Conservation (phyloP, 1,284 basidiomycete species). For the Heterobasidion irregulare region DNA sequence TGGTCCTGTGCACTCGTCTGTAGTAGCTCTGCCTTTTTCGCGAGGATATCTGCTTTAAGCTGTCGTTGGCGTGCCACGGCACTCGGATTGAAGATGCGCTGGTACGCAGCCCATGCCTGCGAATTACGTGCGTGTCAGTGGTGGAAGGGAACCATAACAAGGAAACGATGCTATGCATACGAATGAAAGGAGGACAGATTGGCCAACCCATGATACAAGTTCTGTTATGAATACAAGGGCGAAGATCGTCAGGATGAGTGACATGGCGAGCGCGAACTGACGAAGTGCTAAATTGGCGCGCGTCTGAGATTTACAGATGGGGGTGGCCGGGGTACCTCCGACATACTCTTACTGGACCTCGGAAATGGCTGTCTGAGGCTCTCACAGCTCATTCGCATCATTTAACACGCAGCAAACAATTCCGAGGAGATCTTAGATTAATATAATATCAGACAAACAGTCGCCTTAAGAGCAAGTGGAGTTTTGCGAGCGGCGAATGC, state of each 20-base stretch:
- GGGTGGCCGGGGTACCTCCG: background rate
- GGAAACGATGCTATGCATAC: conserved; percentile 36
- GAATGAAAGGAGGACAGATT: conserved; percentile 70
- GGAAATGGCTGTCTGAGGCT: too few relatives aligned
- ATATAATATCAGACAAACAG: too few relatives aligned
- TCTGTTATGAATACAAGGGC: conserved; percentile 74
- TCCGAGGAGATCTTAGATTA: too few relatives aligned
- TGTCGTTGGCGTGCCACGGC: conserved; percentile 48
- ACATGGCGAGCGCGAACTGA: conserved; percentile 36
- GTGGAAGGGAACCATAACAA: background rate
- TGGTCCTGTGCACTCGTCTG: conserved; percentile 95
- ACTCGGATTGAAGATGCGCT: conserved; percentile 52
- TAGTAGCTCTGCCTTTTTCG: conserved; percentile 78
- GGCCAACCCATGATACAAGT: conserved; percentile 81
- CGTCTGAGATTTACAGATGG: background rate
- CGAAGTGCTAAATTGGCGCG: background rate
- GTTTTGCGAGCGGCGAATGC: too few relatives aligned
- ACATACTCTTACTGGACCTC: background rate
- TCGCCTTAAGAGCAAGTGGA: too few relatives aligned
- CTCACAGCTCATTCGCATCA: too few relatives aligned
- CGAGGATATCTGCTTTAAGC: conserved; percentile 73
- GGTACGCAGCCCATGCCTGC: conserved; percentile 65
- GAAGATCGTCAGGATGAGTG: conserved; percentile 77
- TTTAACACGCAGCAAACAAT: too few relatives aligned
- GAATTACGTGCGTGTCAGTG: background rate